phyloP scores from a whole-genome alignment of 345 rosid genomes.

The Pistacia atlantica region DNA sequence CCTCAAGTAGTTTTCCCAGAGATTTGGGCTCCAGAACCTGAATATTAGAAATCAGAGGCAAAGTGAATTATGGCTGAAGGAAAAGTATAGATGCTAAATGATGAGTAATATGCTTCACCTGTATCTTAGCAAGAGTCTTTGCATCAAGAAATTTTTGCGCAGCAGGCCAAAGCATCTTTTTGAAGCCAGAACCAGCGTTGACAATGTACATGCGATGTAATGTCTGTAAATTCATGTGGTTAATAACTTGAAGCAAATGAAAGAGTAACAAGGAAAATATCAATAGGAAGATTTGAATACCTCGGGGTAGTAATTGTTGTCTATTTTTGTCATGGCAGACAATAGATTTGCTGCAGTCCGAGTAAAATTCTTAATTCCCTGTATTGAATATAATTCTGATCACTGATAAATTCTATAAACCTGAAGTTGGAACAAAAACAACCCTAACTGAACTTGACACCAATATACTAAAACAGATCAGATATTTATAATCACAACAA shows the following conservation, averaged over 20 bases:
- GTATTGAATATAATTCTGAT: constrained; percentile 31
- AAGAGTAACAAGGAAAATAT: constrained; percentile 15
- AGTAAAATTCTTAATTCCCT: constrained; percentile 92
- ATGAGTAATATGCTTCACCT: constrained; percentile 45
- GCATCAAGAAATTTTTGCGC: constrained; percentile 93
- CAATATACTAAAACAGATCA: not conserved
- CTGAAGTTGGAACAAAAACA: constrained; percentile 1
- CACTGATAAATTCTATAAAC: constrained; percentile 25
- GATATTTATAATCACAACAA: not conserved
- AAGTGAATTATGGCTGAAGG: constrained; percentile 13
- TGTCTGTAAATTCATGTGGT: constrained; percentile 53
- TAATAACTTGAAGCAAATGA: constrained; percentile 20
- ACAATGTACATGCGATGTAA: constrained; percentile 85
- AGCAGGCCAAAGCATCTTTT: constrained; percentile 97
- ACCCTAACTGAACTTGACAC: not conserved
- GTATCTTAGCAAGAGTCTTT: constrained; percentile 84
- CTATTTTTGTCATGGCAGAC: constrained; percentile 77
- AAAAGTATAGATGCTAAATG: constrained; percentile 19
- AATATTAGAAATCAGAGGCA: constrained; percentile 17
- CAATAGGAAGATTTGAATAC: constrained; percentile 37
- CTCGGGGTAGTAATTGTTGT: constrained; percentile 95
- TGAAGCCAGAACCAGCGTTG: constrained; percentile 96
- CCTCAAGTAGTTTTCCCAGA: constrained; percentile 69
- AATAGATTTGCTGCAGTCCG: constrained; percentile 85
- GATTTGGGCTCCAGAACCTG: constrained; percentile 92